A percentile compares a stretch with the other conserved stretches of the same genome.
phyloP scores from a whole-genome alignment of 495 filamentous ascomycete genomes.

The Tuber aestivum region DNA sequence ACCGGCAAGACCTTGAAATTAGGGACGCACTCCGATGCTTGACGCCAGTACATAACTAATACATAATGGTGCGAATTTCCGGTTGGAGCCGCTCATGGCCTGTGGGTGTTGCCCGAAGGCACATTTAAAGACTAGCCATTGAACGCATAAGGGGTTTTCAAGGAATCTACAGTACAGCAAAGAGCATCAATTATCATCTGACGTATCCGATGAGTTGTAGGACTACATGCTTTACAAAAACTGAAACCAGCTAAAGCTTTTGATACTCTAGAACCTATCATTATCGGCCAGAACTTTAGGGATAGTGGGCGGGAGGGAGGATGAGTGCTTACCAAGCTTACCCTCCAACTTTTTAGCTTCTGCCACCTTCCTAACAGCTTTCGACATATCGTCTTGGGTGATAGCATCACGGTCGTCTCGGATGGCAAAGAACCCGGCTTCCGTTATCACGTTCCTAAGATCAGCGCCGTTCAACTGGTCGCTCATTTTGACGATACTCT shows the following conservation, averaged over 20 bases:
- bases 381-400: conserved; percentile 98
- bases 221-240: background rate
- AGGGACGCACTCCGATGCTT: background rate
- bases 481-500: conserved; percentile 99
- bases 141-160: background rate
- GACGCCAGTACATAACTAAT: no score
- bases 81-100: background rate
- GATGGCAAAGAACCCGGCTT: conserved; percentile 95
- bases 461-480: conserved; percentile 97
- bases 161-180: background rate
- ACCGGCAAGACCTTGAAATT: background rate
- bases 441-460: conserved; percentile 94
- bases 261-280: conserved; percentile 62
- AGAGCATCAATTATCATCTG: background rate
- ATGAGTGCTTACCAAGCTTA: conserved; percentile 35
- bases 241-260: conserved; percentile 61
- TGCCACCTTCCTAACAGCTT: conserved; percentile 91
- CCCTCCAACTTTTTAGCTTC: conserved; percentile 98
- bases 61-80: background rate
- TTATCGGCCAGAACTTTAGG: background rate
- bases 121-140: background rate
- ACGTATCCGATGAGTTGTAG: background rate
- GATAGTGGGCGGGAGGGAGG: background rate
- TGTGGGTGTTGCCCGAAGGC: background rate
- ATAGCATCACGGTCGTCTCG: conserved; percentile 93